These are phyloP conservation scores for Ogataea nakhonphanomensis DNA, from an alignment of 805 yeast genomes.

Conservation along the genomic window DNA sequence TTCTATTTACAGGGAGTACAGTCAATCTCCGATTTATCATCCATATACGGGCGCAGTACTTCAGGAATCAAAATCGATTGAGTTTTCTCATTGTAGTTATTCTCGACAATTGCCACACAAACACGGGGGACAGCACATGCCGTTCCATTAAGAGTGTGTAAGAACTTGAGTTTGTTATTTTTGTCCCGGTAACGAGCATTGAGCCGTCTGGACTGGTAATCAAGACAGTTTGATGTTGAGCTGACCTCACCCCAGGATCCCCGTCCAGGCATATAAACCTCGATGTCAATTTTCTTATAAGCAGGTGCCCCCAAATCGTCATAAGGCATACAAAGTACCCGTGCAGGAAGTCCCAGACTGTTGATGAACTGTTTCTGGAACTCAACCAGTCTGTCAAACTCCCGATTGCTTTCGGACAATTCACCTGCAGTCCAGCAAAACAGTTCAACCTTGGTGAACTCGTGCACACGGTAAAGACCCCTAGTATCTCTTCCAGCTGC, in stretches of 20 bases:
- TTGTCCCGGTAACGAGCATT: slow-evolving; percentile 53
- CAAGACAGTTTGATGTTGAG: slow-evolving; percentile 88
- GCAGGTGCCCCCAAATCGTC: slow-evolving; percentile 95
- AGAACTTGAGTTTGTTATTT: slow-evolving; percentile 43
- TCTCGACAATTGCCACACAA: slow-evolving; percentile 86
- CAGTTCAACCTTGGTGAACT: slow-evolving; percentile 90
- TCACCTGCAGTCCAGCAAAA: slow-evolving; percentile 63
- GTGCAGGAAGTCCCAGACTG: slow-evolving; percentile 73
- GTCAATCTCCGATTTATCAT: slow-evolving; percentile 41
- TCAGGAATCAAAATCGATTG: slow-evolving; percentile 61
- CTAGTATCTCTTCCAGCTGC: slow-evolving; percentile 90
- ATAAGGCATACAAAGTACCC: slow-evolving; percentile 83
- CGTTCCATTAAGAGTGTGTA: slow-evolving; percentile 89
- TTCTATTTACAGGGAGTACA: slow-evolving; percentile 10
- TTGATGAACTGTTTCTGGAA: slow-evolving; percentile 64
- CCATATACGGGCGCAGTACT: slow-evolving; percentile 70
- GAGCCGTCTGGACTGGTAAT: slow-evolving; percentile 83
- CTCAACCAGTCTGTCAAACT: slow-evolving; percentile 56
- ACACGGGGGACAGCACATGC: slow-evolving; percentile 94
- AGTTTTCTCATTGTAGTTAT: slow-evolving; percentile 60
- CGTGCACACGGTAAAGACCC: slow-evolving; percentile 93
- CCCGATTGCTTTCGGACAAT: slow-evolving; percentile 35
- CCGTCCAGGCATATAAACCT: slow-evolving; percentile 98
- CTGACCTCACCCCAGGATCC: slow-evolving; percentile 90
- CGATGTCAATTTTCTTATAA: slow-evolving; percentile 84